Percentiles rank a stretch among this genome's conserved stretches.
These are phyloP conservation scores for Cryphonectria naterciae DNA, from an alignment of 2,329 filamentous ascomycete species.

Conservation along the genomic window DNA sequence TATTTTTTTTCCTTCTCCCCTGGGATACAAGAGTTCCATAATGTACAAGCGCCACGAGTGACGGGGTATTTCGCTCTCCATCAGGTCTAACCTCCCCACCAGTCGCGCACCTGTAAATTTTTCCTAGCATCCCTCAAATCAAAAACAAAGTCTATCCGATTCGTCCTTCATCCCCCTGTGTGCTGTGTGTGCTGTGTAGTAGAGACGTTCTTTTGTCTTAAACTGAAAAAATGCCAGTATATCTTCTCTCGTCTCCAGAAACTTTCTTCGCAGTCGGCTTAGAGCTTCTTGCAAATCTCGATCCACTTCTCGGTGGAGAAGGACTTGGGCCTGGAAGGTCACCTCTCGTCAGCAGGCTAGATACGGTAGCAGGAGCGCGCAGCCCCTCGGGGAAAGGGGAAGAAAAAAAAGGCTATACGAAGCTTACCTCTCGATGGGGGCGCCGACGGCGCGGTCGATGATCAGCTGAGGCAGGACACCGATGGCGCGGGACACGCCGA, in stretches of 20 bases:
- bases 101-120: conserved; percentile 21
- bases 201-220: conserved; percentile 33
- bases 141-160: conserved; percentile 30
- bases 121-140: conserved; percentile 30
- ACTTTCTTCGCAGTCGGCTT: conserved; percentile 46
- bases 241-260: conserved; percentile 22
- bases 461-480: conserved; percentile 99
- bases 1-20: conserved; percentile 1
- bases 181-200: conserved; percentile 28
- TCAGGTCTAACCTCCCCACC: conserved; percentile 26
- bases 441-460: conserved; percentile 96
- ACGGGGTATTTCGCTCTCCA: conserved; percentile 29
- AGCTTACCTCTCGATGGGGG: conserved; percentile 83
- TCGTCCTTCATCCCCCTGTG: conserved; percentile 34
- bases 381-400: too few relatives aligned
- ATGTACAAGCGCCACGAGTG: conserved; percentile 29
- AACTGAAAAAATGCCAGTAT: conserved; percentile 32
- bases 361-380: background rate
- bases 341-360: conserved; percentile 20
- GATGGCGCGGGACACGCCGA: conserved; percentile 96
- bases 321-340: conserved; percentile 71
- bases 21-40: conserved; percentile 17
- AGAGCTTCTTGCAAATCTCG: conserved; percentile 92
- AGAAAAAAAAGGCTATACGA: too few relatives aligned
- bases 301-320: conserved; percentile 98